Evolutionary conservation across 352 stramenopile species (phyloP).

Genomic region (Phytophthora fragariaefolia): DNA sequence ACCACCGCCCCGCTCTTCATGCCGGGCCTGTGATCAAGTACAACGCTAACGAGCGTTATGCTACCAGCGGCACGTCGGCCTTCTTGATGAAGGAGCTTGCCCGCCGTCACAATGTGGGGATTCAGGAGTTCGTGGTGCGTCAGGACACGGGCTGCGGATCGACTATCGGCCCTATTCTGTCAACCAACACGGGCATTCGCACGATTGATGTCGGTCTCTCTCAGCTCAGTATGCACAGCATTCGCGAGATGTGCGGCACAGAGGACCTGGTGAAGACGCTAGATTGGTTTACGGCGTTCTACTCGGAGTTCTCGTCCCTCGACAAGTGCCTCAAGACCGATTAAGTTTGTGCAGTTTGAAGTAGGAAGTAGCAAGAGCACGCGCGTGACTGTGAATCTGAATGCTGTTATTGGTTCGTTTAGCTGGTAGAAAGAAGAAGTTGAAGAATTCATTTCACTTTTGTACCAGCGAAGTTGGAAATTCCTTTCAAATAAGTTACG

Average conservation of each 20-base stretch:
- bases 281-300: conserved; percentile 94
- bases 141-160: conserved; percentile 96
- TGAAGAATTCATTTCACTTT: conserved; percentile 27
- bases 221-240: conserved; percentile 98
- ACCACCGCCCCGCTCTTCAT: conserved; percentile 93
- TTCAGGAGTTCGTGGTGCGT: conserved; percentile 97
- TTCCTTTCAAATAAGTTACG: conserved; percentile 30
- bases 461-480: conserved; percentile 15
- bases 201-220: conserved; percentile 97
- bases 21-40: conserved; percentile 98
- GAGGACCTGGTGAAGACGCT: conserved; percentile 85
- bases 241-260: conserved; percentile 95
- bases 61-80: conserved; percentile 93
- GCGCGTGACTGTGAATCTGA: background rate
- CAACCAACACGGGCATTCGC: conserved; percentile 94
- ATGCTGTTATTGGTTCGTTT: conserved; percentile 5
- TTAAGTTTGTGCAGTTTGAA: conserved; percentile 33
- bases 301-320: conserved; percentile 91
- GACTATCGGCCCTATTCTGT: conserved; percentile 98
- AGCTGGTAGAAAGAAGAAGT: conserved; percentile 16
- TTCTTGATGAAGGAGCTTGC: conserved; percentile 94
- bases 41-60: conserved; percentile 98
- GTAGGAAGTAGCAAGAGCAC: conserved; percentile 8
- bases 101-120: conserved; percentile 78
- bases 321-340: conserved; percentile 86